phyloP scores from a whole-genome alignment of 73 alveolate genomes.

The Paramecium bursaria region DNA sequence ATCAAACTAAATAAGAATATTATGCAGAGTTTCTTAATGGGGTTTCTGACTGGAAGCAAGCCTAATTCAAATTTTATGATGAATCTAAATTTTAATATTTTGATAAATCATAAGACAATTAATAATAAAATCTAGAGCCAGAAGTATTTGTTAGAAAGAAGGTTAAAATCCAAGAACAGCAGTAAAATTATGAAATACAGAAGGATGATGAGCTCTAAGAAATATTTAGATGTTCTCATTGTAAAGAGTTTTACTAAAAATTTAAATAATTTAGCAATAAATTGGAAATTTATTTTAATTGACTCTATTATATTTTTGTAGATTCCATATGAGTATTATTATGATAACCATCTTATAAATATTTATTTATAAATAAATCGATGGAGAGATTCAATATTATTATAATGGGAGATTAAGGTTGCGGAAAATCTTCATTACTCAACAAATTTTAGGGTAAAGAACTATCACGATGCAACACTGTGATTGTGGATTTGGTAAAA shows the following conservation, averaged over 20 bases:
- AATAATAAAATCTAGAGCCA: neutral
- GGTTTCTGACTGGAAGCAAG: slow-evolving; percentile 11
- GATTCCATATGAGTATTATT: neutral
- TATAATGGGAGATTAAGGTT: slow-evolving; percentile 17
- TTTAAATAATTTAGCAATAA: slow-evolving; percentile 13
- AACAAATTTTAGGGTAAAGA: slow-evolving; percentile 8
- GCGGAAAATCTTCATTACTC: slow-evolving; percentile 30
- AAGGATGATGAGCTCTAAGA: slow-evolving; percentile 15
- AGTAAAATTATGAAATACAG: neutral
- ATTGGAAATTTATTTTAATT: slow-evolving; percentile 16
- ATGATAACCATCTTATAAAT: slow-evolving; percentile 7
- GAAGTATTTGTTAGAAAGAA: neutral
- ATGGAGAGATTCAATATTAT: slow-evolving; percentile 14
- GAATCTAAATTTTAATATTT: slow-evolving; percentile 60
- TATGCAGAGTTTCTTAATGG: slow-evolving; percentile 32
- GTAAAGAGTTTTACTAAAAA: slow-evolving; percentile 17
- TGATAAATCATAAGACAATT: slow-evolving; percentile 36
- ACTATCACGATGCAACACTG: neutral
- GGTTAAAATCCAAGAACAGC: neutral
- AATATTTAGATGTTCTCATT: neutral
- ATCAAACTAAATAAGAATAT: slow-evolving; percentile 2
- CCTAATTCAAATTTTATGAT: slow-evolving; percentile 50
- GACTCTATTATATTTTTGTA: too few relatives aligned
- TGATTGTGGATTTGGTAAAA: neutral
- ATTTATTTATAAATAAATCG: slow-evolving; percentile 39